Evolutionary conservation across 2,329 filamentous ascomycete species (phyloP).

Genomic region (Fusarium hainanense): DNA sequence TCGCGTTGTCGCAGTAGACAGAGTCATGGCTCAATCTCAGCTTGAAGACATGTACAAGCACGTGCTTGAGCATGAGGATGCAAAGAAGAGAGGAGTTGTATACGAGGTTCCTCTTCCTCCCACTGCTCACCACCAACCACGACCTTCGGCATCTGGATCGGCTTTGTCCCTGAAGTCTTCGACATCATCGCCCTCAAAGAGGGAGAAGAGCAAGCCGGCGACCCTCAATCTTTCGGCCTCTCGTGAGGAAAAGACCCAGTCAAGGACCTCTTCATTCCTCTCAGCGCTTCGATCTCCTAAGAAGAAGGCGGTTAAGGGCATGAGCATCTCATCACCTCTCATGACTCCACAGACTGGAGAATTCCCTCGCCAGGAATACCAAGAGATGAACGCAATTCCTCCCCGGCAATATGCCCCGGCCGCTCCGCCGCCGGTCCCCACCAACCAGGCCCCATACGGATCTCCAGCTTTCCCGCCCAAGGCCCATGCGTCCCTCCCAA

Average conservation of each 20-base stretch:
- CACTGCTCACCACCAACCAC: conserved; percentile 40
- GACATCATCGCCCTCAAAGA: conserved; percentile 54
- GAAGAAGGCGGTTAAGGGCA: conserved; percentile 62
- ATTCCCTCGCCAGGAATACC: conserved; percentile 65
- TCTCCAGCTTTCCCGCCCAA: conserved; percentile 39
- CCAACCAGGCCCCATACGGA: conserved; percentile 55
- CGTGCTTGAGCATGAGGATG: conserved; percentile 88
- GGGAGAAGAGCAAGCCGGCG: conserved; percentile 61
- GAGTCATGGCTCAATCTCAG: conserved; percentile 79
- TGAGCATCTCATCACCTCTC: conserved; percentile 73
- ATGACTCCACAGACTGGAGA: conserved; percentile 71
- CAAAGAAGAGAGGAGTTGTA: conserved; percentile 66
- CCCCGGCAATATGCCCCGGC: conserved; percentile 69
- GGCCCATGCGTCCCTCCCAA: conserved; percentile 40
- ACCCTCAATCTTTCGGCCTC: conserved; percentile 60
- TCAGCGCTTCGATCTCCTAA: conserved; percentile 71
- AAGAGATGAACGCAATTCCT: conserved; percentile 68
- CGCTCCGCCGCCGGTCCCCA: conserved; percentile 67
- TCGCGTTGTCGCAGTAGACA: conserved; percentile 78
- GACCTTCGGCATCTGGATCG: conserved; percentile 33
- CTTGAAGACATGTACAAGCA: conserved; percentile 92
- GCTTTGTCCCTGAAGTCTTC: conserved; percentile 45
- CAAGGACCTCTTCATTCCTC: conserved; percentile 68
- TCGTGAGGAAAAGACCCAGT: conserved; percentile 63
- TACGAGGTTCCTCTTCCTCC: conserved; percentile 57